Evolutionary conservation across 345 rosid genomes (phyloP).

Genomic region (Arabidopsis suecica): DNA sequence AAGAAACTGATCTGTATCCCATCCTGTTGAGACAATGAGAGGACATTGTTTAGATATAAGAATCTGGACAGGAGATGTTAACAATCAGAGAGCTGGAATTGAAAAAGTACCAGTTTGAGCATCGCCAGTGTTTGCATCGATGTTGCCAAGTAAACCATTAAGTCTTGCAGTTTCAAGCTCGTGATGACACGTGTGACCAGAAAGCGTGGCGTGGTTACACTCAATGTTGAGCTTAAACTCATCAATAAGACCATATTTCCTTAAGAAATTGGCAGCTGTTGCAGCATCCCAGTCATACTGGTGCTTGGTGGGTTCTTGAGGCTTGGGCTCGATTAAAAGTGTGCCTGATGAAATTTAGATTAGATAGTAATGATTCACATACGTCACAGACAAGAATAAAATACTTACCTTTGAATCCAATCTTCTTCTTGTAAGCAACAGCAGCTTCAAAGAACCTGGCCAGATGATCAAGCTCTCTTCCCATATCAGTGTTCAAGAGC

Average conservation of each 20-base stretch:
- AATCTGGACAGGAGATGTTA: background rate
- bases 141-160: slow-evolving; percentile 83
- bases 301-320: slow-evolving; percentile 97
- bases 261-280: slow-evolving; percentile 80
- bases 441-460: slow-evolving; percentile 87
- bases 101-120: slow-evolving; percentile 69
- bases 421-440: slow-evolving; percentile 91
- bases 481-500: slow-evolving; percentile 96
- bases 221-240: slow-evolving; percentile 91
- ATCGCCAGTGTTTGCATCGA: slow-evolving; percentile 95
- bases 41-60: background rate
- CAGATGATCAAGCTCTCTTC: slow-evolving; percentile 87
- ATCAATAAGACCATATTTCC: slow-evolving; percentile 77
- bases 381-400: background rate
- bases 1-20: slow-evolving; percentile 97
- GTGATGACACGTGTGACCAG: slow-evolving; percentile 96
- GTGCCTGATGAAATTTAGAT: slow-evolving; percentile 57
- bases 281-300: slow-evolving; percentile 99
- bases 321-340: slow-evolving; percentile 92
- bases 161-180: slow-evolving; percentile 93
- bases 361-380: background rate
- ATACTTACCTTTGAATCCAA: slow-evolving; percentile 82
- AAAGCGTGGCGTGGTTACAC: slow-evolving; percentile 96
- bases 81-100: background rate
- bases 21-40: slow-evolving; percentile 55